phyloP scores from a whole-genome alignment of 2,329 filamentous ascomycete species.

The Zarea fungicola region DNA sequence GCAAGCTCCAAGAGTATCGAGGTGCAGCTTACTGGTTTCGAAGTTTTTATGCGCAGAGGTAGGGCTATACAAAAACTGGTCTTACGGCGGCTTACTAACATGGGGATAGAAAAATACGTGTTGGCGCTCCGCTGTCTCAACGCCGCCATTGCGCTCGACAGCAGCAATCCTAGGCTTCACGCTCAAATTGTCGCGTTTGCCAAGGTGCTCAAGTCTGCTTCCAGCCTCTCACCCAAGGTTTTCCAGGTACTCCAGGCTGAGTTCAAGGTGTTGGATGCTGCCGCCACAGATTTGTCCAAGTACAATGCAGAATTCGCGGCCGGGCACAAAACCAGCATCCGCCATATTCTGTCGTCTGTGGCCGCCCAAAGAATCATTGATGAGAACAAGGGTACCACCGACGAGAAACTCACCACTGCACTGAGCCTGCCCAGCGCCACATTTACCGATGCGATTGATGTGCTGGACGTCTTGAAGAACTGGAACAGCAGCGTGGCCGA shows the following conservation, averaged over 20 bases:
- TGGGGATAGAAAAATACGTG: conserved; percentile 71
- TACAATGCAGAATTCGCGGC: conserved; percentile 63
- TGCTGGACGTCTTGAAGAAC: conserved; percentile 36
- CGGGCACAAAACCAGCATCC: conserved; percentile 56
- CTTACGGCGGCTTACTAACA: conserved; percentile 9
- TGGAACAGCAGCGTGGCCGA: conserved; percentile 47
- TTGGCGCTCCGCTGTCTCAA: conserved; percentile 83
- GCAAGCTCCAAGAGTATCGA: conserved; percentile 76
- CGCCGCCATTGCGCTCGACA: conserved; percentile 63
- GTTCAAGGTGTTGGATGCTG: conserved; percentile 55
- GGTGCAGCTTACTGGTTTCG: conserved; percentile 80
- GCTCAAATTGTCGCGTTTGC: conserved; percentile 69
- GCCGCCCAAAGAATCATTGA: conserved; percentile 55
- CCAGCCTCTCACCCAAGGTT: conserved; percentile 57
- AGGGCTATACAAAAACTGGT: conserved; percentile 33
- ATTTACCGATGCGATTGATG: conserved; percentile 50
- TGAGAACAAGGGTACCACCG: conserved; percentile 49
- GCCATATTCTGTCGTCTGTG: conserved; percentile 60
- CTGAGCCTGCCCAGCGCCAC: conserved; percentile 47
- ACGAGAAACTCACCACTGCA: conserved; percentile 57
- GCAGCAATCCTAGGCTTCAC: conserved; percentile 66
- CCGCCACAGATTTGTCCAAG: conserved; percentile 49
- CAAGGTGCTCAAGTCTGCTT: conserved; percentile 51
- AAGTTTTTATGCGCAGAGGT: conserved; percentile 83
- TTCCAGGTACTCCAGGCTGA: conserved; percentile 64